Base-by-base conservation (phyloP, 768 basidiomycete genomes). In the Mycena galopus region DNA sequence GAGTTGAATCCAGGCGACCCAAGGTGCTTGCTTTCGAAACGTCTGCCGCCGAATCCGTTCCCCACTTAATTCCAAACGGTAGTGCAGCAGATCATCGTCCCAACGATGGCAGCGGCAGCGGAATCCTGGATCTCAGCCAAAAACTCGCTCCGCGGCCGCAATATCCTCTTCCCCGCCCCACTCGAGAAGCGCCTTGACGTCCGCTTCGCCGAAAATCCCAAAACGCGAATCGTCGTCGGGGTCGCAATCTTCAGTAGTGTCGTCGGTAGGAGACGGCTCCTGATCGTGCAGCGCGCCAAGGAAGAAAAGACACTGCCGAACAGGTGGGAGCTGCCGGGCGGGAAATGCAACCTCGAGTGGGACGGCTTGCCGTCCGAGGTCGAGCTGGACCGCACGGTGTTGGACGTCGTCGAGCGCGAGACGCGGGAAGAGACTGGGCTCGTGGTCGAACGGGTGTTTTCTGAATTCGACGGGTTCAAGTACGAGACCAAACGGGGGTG, bases 271-370 rank as follows among this genome's bases (percentile, higher is more conserved):
- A 50, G 47, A 16, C 19, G 47, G 14, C 42, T 62, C 12, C 39
- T n/a, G n/a, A n/a, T 62, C 32, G 19, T 61, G 23, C 42, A 62
- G 30, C 61, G 61, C 29, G 16, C 61, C 10, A 42, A 25, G 4
- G 42, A 47, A 32, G 61, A 62, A 50, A 27, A 62, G 2, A 50
- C 42, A 3, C 30, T 33, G 2, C 44, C 61, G 9, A 32, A 27
- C 61, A 51, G 53, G 51, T 65, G 37, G 17, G 63, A 65, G 16
- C 63, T 65, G 2, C 63, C 63, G 0, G 63, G 63, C 19, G 63
- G 63, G n/a, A 64, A 64, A 17, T 51, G 47, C 7, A 50, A 65
- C 1, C 50, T 50, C 1, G 33, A 19, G n/a, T n/a, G n/a, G n/a
- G n/a, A n/a, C n/a, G n/a, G n/a, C n/a, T n/a, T n/a, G n/a, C n/a